Percentiles rank a stretch among this genome's conserved stretches.
phyloP scores from a whole-genome alignment of 2,329 filamentous ascomycete genomes.

The Nemania sp. region DNA sequence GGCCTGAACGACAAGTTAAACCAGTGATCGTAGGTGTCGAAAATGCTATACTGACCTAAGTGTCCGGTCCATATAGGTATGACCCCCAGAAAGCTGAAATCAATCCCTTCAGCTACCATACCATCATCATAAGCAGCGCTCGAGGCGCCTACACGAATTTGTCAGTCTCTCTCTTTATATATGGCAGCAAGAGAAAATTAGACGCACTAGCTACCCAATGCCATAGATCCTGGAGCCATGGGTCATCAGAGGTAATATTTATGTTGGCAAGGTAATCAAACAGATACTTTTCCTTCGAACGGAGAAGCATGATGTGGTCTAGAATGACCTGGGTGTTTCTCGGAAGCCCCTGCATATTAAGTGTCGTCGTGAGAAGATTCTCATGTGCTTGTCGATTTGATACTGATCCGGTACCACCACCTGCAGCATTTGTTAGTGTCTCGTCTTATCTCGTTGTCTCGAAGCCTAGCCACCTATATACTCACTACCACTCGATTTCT shows the following conservation, averaged over 20 bases:
- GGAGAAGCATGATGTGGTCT: conserved; percentile 62
- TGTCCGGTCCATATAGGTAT: conserved; percentile 72
- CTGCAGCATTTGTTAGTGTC: conserved; percentile 44
- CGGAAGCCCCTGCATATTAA: conserved; percentile 52
- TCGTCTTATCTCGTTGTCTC: conserved; percentile 36
- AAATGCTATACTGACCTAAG: conserved; percentile 56
- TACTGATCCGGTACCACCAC: conserved; percentile 43
- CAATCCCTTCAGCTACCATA: conserved; percentile 71
- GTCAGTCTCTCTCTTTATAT: conserved; percentile 20
- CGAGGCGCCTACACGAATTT: conserved; percentile 57
- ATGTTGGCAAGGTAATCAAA: conserved; percentile 69
- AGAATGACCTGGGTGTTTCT: conserved; percentile 56
- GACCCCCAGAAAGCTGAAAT: conserved; percentile 77
- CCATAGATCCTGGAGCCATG: conserved; percentile 80
- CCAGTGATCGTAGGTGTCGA: background rate
- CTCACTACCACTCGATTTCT: conserved; percentile 24
- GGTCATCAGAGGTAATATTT: conserved; percentile 70
- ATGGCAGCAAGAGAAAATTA: conserved; percentile 1
- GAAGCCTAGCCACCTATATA: conserved; percentile 19
- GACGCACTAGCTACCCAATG: conserved; percentile 68
- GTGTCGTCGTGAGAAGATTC: conserved; percentile 52
- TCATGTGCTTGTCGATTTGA: conserved; percentile 65
- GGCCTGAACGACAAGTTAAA: conserved; percentile 46
- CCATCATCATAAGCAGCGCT: conserved; percentile 66
- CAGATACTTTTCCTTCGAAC: conserved; percentile 65